These are phyloP conservation scores for Colletotrichum coccodes DNA, from an alignment of 2,329 filamentous ascomycete genomes.

Conservation along the genomic window DNA sequence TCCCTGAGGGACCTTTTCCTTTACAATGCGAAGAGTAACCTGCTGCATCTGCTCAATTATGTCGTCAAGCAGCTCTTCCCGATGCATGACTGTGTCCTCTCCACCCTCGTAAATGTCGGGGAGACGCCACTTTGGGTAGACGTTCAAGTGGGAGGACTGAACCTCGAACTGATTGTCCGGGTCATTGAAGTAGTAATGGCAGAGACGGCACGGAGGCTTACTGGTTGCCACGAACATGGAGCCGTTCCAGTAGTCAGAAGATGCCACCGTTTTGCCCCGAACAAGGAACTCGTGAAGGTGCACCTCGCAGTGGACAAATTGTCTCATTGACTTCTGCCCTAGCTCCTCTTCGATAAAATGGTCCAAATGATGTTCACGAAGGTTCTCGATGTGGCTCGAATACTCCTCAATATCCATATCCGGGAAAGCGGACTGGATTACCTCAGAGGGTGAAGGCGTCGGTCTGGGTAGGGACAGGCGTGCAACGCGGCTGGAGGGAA, in stretches of 20 bases:
- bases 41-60: background rate
- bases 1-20: background rate
- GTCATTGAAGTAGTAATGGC: background rate
- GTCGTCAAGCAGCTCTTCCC: background rate
- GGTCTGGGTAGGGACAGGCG: background rate
- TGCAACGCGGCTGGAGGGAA: background rate
- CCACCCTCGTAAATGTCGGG: background rate
- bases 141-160: background rate
- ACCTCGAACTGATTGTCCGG: background rate
- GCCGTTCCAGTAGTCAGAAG: background rate
- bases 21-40: background rate
- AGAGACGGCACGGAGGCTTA: background rate
- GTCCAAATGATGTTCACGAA: background rate
- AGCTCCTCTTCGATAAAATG: background rate
- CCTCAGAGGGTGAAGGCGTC: background rate
- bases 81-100: background rate
- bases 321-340: background rate
- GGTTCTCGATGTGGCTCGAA: background rate
- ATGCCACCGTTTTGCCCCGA: accelerated
- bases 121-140: background rate
- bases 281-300: background rate
- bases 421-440: background rate
- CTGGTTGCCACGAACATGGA: background rate
- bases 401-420: background rate
- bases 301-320: background rate